Conservation (phyloP, 2,329 filamentous ascomycete genomes). For the Claviceps pazoutovae region DNA sequence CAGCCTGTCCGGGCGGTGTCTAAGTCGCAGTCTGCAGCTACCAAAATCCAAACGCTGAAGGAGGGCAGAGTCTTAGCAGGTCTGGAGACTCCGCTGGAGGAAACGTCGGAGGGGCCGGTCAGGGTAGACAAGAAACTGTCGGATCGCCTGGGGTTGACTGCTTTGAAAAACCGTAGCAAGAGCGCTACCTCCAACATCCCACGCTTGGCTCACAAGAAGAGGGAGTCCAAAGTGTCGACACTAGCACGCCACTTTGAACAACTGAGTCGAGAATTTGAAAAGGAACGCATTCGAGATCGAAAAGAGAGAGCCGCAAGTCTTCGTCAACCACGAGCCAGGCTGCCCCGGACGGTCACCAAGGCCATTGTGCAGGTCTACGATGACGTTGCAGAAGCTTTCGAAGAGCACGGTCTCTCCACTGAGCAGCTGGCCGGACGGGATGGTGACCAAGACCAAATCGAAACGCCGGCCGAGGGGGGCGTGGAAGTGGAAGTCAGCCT, state of each 20-base stretch:
- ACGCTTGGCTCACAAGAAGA: conserved; percentile 65
- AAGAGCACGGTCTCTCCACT: conserved; percentile 56
- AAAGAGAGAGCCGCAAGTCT: conserved; percentile 68
- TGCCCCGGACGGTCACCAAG: conserved; percentile 80
- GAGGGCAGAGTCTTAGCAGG: conserved; percentile 18
- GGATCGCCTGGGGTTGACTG: conserved; percentile 53
- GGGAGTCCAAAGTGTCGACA: conserved; percentile 71
- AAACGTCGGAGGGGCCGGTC: conserved; percentile 23
- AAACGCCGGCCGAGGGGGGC: conserved; percentile 10
- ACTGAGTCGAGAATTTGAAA: conserved; percentile 89
- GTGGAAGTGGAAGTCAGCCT: conserved; percentile 5
- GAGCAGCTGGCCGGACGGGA: conserved; percentile 15
- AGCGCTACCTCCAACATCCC: conserved; percentile 66
- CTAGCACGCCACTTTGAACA: conserved; percentile 94
- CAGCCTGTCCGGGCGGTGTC: conserved; percentile 34
- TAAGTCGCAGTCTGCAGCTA: conserved; percentile 29
- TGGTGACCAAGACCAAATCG: conserved; percentile 7
- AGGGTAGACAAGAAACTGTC: conserved; percentile 62
- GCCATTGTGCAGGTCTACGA: conserved; percentile 93
- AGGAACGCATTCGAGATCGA: conserved; percentile 76
- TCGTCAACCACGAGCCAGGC: conserved; percentile 59
- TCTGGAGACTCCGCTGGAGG: conserved; percentile 11
- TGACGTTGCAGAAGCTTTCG: conserved; percentile 83
- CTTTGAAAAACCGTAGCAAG: conserved; percentile 47
- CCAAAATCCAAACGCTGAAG: conserved; percentile 25